These are phyloP conservation scores for Taxillus chinensis DNA, from an alignment of 164 flowering plant species.

Conservation along the genomic window DNA sequence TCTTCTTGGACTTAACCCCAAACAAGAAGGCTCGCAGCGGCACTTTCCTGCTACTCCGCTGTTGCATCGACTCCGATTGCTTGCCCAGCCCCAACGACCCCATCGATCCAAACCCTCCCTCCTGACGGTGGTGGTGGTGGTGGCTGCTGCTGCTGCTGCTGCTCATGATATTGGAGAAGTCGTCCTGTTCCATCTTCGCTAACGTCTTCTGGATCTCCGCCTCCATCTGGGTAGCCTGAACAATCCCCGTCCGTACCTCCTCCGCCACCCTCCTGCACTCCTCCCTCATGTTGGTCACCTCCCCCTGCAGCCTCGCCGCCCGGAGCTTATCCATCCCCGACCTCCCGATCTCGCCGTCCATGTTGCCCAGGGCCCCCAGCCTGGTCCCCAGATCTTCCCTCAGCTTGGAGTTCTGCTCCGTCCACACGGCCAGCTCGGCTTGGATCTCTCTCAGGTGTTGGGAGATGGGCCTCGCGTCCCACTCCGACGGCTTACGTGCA, in stretches of 20 bases:
- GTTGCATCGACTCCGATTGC: conserved; percentile 9
- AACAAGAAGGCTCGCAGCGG: conserved; percentile 65
- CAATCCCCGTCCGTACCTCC: conserved; percentile 43
- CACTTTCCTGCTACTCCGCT: conserved; percentile 18
- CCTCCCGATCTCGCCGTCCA: conserved; percentile 47
- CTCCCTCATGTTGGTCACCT: conserved; percentile 62
- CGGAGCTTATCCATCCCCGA: conserved; percentile 32
- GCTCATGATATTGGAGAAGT: conserved; percentile 17
- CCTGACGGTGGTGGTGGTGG: conserved; percentile 5
- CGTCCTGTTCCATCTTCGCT: conserved; percentile 33
- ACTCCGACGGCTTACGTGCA: conserved; percentile 12
- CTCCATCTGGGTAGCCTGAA: conserved; percentile 33
- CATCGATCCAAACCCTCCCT: too few species aligned
- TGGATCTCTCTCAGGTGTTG: conserved; percentile 56
- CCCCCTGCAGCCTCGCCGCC: conserved; percentile 71
- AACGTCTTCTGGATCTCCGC: conserved; percentile 34
- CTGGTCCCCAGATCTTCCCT: conserved; percentile 47
- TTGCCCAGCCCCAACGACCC: too few species aligned
- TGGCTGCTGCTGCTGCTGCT: conserved; percentile 5
- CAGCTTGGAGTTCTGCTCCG: conserved; percentile 42
- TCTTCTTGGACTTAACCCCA: conserved; percentile 46
- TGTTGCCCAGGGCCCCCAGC: conserved; percentile 29
- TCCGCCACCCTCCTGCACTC: conserved; percentile 55
- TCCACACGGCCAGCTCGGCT: conserved; percentile 49
- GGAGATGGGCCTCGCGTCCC: conserved; percentile 41